Evolutionary conservation across 331 rosid genomes (phyloP), one percentile per base, ranked within the genome.

Genomic region (Acacia concinna): DNA sequence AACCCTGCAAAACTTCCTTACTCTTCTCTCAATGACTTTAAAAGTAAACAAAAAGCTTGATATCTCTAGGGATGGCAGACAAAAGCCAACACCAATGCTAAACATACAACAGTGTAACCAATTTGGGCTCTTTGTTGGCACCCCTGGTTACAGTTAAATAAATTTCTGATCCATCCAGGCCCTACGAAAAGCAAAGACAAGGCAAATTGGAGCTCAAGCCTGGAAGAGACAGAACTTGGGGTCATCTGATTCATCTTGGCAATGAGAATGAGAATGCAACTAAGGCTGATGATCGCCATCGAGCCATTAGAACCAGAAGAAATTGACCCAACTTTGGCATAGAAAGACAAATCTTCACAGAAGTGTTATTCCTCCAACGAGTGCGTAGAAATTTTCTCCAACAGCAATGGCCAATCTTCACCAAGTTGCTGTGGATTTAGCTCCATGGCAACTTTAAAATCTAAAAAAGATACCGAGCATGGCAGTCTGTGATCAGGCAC

Each of bases 391-490:
- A 96, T 89, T 87, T 93, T 96, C 91, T 96, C 99, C 79, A 90
- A 83, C 46, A 83, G 85, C 88, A 89, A 71, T 3, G 98, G 96
- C 99, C 99, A 93, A 85, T 93, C 98, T 86, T 91, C 97, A 79
- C 99, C 98, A 75, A 96, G 97, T 75, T 93, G 97, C 85, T 76
- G 92, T 13, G 97, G 99, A 88, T 90, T 96, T 79, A 96, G 88
- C 86, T 90, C 97, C 98, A 93, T 93, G 18, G 99, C 98, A 83
- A 96, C 93, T 84, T 93, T 96, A 80, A 96, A 93, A 87, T 96
- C 99, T 43, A 85, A 91, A 83, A 89, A 78, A 56, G 98, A 93
- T 79, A 91, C 82, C 2, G 84, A 75, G 76, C 85, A 65, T 10
- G 67, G 89, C 5, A 79, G 80, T 78, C 81, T 85, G 72, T 74